Evolutionary conservation across 2,329 filamentous ascomycete species (phyloP), one percentile per base, ranked within the genome.

Genomic region (Phaeosphaeriaceae sp.): DNA sequence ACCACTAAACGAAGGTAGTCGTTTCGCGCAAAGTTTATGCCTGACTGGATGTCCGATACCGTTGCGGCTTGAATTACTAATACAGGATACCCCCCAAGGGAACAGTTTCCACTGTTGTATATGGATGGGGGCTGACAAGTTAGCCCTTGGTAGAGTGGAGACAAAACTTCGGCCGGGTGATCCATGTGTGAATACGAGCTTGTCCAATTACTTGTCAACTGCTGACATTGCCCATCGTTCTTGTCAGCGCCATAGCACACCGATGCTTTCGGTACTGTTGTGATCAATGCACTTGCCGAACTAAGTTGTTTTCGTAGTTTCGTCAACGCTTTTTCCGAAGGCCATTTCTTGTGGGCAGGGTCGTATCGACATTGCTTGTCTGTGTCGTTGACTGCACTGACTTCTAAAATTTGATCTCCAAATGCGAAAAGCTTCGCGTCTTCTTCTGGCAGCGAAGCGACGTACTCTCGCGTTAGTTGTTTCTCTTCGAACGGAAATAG

Each of bases 1-100:
- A 72, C 48, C 1, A 70, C 50, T 2, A 72, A 50, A 1, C 68
- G 60, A 1, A 72, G 18, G 12, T 64, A 55, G 33, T 64, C 39
- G 5, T 61, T 58, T 0, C 60, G 46, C 1, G 60, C 68, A 46
- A 72, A 72, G 36, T 68, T 68, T 41, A 70, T 59, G 2, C 50
- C 60, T 7, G 60, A 45, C 34, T 68, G 65, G 1, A 70, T 63
- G 28, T 70, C 58, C 1, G 61, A 38, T 3, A 67, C 64, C 3
- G 47, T 63, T 3, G 50, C 58, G 12, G 53, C 61, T 8, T 64
- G 65, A 21, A 69, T 38, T 0, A 63, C 64, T 41, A 65, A 67
- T 0, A 58, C 52, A 8, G 66, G 66, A 26, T 60, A 69, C n/a
- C 54, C 64, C 17, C 66, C 66, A 3, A 66, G 17, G 13, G 62